Percentiles rank a stretch among this genome's conserved stretches.
phyloP scores from a whole-genome alignment of 2,329 filamentous ascomycete species.

The Onygenales sp. region DNA sequence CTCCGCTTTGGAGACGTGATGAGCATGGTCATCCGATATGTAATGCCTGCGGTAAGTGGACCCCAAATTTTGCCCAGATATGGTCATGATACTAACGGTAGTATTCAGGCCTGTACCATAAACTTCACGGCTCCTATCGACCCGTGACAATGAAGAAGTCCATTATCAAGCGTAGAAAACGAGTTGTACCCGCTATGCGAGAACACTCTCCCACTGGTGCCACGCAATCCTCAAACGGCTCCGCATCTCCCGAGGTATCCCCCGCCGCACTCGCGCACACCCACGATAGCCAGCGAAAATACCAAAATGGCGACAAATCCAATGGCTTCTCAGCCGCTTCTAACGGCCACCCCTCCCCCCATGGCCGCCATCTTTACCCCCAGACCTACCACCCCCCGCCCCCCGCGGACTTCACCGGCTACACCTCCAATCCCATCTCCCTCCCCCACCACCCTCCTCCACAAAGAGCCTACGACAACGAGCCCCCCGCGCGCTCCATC shows the following conservation, averaged over 20 bases:
- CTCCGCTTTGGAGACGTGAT: conserved; percentile 88
- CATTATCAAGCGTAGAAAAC: conserved; percentile 90
- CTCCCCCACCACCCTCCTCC: conserved; percentile 22
- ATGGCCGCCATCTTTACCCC: conserved; percentile 26
- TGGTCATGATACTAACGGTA: conserved; percentile 4
- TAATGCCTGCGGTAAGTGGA: conserved; percentile 88
- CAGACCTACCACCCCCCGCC: conserved; percentile 34
- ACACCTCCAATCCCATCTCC: conserved; percentile 24
- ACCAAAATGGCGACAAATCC: conserved; percentile 23
- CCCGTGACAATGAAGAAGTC: conserved; percentile 99
- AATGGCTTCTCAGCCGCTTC: conserved; percentile 9
- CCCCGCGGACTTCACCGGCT: conserved; percentile 42
- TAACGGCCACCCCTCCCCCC: conserved; percentile 9
- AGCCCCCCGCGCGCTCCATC: conserved; percentile 16
- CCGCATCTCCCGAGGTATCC: conserved; percentile 32
- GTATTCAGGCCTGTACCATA: conserved; percentile 75
- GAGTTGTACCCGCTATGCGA: conserved; percentile 70
- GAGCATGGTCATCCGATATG: conserved; percentile 95
- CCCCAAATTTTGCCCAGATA: neutral
- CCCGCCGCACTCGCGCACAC: conserved; percentile 22
- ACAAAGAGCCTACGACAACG: conserved; percentile 17
- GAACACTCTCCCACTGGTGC: conserved; percentile 35
- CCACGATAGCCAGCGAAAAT: conserved; percentile 24
- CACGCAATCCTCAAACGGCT: conserved; percentile 32
- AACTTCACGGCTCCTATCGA: conserved; percentile 85